Conservation (phyloP, 1,284 basidiomycete species). For the Irpex sp. region DNA sequence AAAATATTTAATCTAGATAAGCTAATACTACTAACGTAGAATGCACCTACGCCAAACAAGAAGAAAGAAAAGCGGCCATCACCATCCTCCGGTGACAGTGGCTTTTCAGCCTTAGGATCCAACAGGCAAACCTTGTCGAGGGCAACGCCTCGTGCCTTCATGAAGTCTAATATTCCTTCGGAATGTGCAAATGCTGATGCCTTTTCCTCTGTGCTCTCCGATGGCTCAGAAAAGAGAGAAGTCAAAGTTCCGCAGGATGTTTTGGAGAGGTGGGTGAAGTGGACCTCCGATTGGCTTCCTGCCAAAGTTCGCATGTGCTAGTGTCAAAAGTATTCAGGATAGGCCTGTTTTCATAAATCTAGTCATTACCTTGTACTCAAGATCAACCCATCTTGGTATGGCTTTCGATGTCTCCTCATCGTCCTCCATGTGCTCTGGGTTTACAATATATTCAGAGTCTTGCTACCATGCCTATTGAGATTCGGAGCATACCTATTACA, state of each 20-base stretch:
- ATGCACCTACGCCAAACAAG: conserved; percentile 78
- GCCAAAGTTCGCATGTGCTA: conserved; percentile 90
- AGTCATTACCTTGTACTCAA: conserved; percentile 70
- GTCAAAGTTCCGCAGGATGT: conserved; percentile 73
- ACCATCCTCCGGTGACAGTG: conserved; percentile 80
- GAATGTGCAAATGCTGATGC: conserved; percentile 63
- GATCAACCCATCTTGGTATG: conserved; percentile 90
- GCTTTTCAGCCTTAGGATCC: conserved; percentile 85
- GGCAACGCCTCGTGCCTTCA: conserved; percentile 59
- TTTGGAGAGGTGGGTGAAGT: conserved; percentile 88
- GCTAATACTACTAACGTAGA: too few species aligned
- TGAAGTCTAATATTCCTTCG: conserved; percentile 72
- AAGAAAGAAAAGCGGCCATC: conserved; percentile 85
- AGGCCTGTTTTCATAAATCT: background rate
- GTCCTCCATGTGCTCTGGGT: conserved; percentile 93
- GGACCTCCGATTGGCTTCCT: conserved; percentile 69
- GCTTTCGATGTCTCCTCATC: conserved; percentile 81
- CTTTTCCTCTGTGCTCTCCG: conserved; percentile 20
- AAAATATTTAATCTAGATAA: too few species aligned
- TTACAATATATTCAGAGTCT: background rate
- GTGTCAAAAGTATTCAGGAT: conserved; percentile 8
- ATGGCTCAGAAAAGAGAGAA: conserved; percentile 41
- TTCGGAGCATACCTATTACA: conserved; percentile 24
- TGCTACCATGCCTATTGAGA: background rate
- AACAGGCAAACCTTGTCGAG: conserved; percentile 84